phyloP scores from a whole-genome alignment of 208 protist genomes.

The Vickermania ingenoplastis region DNA sequence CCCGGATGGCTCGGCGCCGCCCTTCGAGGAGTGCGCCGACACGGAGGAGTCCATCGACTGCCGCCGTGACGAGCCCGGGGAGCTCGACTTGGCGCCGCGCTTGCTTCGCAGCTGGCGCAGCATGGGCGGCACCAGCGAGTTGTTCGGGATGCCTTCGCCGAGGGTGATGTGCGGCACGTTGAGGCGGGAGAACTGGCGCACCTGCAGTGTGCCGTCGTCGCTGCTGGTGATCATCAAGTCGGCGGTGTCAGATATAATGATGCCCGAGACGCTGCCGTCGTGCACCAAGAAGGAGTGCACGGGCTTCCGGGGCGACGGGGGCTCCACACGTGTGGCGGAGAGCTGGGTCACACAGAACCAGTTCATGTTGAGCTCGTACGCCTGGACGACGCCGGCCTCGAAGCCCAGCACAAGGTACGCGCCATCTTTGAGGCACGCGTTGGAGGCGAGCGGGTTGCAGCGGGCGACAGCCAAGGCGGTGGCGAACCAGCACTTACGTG shows the following conservation, averaged over 20 bases:
- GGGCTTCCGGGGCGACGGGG: constrained; percentile 35
- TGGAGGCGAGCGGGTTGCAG: constrained; percentile 3
- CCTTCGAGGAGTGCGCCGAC: not conserved
- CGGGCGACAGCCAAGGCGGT: constrained; percentile 37
- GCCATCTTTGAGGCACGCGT: constrained; percentile 11
- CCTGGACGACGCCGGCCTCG: constrained; percentile 59
- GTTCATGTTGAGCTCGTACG: constrained; percentile 38
- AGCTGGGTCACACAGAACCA: constrained; percentile 57
- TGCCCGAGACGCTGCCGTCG: constrained; percentile 31
- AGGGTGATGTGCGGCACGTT: constrained; percentile 49
- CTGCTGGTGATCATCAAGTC: constrained; percentile 60
- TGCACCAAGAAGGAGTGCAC: constrained; percentile 33
- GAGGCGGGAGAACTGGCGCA: constrained; percentile 49
- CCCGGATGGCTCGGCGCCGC: constrained; percentile 5
- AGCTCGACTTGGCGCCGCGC: not conserved
- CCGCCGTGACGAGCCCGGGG: not conserved
- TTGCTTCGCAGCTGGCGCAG: not conserved
- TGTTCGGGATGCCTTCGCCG: constrained; percentile 16
- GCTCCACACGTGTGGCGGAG: constrained; percentile 51
- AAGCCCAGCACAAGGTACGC: constrained; percentile 66
- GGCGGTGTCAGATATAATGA: constrained; percentile 31
- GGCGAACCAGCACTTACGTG: constrained; percentile 43
- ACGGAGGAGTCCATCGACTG: not conserved
- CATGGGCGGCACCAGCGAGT: not conserved
- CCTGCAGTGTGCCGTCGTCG: constrained; percentile 54